phyloP scores from a whole-genome alignment of 345 rosid genomes.

The Syzygium oleosum region DNA sequence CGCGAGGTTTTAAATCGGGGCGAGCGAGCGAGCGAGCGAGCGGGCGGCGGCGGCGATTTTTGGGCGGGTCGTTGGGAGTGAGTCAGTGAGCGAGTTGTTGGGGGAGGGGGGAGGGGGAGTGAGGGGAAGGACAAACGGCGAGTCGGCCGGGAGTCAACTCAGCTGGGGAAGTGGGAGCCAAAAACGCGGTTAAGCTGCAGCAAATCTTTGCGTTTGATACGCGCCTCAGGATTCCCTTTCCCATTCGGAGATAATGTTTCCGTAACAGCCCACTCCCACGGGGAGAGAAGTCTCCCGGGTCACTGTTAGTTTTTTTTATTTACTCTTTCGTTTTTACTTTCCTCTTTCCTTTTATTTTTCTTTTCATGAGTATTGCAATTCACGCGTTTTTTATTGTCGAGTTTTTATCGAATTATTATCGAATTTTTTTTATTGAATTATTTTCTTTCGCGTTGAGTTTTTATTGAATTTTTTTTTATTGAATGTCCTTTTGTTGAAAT shows the following conservation, averaged over 20 bases:
- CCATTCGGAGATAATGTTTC: neutral
- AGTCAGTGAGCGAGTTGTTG: neutral
- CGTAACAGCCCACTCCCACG: neutral
- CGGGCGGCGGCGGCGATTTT: neutral
- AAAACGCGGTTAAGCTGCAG: neutral
- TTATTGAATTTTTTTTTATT: too few relatives aligned
- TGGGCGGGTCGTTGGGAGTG: neutral
- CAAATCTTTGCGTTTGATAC: neutral
- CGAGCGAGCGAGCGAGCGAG: neutral
- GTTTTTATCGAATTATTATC: too few relatives aligned
- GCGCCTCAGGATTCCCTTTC: neutral
- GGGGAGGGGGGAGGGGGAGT: neutral
- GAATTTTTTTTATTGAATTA: too few relatives aligned
- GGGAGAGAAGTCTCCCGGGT: neutral
- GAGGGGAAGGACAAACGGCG: neutral
- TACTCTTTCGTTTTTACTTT: neutral
- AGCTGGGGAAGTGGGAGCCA: neutral
- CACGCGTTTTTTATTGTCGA: too few relatives aligned
- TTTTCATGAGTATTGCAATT: too few relatives aligned
- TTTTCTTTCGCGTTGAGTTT: too few relatives aligned
- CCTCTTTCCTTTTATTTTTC: neutral
- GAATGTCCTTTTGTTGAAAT: neutral
- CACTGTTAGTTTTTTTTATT: neutral
- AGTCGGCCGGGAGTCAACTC: constrained; percentile 1
- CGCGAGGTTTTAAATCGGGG: neutral